phyloP scores from a whole-genome alignment of 441 rosid genomes.

The Pelargonium citronellum region DNA sequence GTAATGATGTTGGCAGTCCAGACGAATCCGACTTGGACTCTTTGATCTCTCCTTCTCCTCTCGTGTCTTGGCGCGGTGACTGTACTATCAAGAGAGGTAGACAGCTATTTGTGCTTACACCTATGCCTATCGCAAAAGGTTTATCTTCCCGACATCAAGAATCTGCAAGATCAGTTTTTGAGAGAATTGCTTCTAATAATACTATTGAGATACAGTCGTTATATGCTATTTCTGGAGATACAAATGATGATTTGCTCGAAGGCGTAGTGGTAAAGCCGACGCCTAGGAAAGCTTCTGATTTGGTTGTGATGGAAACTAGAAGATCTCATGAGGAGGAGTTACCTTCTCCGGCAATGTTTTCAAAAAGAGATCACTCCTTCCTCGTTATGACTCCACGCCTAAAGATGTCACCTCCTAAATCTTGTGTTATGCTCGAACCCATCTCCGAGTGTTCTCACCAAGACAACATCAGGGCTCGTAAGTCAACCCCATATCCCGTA shows the following conservation, averaged over 20 bases:
- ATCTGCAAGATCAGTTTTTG: conserved; percentile 29
- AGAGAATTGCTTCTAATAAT: conserved; percentile 29
- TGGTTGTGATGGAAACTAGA: conserved; percentile 18
- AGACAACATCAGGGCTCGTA: conserved; percentile 27
- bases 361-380: conserved; percentile 34
- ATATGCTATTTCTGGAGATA: conserved; percentile 32
- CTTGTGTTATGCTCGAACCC: conserved; percentile 66
- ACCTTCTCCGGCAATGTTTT: conserved; percentile 37
- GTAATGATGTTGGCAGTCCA: conserved; percentile 53
- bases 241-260: conserved; percentile 34
- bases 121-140: conserved; percentile 61
- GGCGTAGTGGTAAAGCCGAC: conserved; percentile 28
- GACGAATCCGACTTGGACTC: conserved; percentile 40
- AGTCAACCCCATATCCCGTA: conserved; percentile 53
- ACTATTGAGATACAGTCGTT: conserved; percentile 32
- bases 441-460: conserved; percentile 32
- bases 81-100: conserved; percentile 52
- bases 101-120: conserved; percentile 77
- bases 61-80: conserved; percentile 76
- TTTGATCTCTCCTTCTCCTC: conserved; percentile 85
- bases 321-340: conserved; percentile 23
- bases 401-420: conserved; percentile 77
- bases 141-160: conserved; percentile 41
- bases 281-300: conserved; percentile 33
- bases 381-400: conserved; percentile 65